Conservation (phyloP, 176 grass and related monocot species). For the Poa annua region DNA sequence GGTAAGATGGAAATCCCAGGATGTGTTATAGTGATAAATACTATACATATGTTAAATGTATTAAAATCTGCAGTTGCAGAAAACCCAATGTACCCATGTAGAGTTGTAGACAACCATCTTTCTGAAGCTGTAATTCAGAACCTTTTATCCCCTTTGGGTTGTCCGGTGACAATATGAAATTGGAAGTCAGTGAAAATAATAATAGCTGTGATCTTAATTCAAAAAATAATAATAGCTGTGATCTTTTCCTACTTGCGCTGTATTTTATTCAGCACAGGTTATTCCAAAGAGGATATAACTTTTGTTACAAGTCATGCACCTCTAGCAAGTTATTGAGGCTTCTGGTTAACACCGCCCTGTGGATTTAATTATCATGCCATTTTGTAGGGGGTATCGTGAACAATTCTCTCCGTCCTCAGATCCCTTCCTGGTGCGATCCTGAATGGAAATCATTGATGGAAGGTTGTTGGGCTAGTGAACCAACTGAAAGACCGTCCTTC, state of each 20-base stretch:
- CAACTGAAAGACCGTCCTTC: constrained; percentile 81
- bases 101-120: neutral
- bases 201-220: neutral
- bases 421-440: constrained; percentile 96
- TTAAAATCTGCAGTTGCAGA: constrained; percentile 16
- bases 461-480: constrained; percentile 85
- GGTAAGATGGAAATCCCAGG: neutral
- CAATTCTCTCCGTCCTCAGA: constrained; percentile 80
- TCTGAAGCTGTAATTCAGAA: neutral
- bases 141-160: too few relatives aligned
- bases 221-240: constrained; percentile 16
- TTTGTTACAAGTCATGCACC: constrained; percentile 33
- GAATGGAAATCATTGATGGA: constrained; percentile 98
- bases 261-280: constrained; percentile 17
- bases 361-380: constrained; percentile 32
- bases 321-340: constrained; percentile 7
- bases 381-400: constrained; percentile 82
- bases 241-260: neutral
- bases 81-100: neutral
- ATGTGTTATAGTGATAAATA: constrained; percentile 14
- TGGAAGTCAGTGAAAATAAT: constrained; percentile 4
- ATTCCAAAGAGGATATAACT: constrained; percentile 19
- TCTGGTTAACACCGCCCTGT: constrained; percentile 5
- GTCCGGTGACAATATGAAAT: neutral
- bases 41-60: neutral